These are phyloP conservation scores for Hibiscus tridactylites DNA, from an alignment of 345 rosid species.

Conservation along the genomic window DNA sequence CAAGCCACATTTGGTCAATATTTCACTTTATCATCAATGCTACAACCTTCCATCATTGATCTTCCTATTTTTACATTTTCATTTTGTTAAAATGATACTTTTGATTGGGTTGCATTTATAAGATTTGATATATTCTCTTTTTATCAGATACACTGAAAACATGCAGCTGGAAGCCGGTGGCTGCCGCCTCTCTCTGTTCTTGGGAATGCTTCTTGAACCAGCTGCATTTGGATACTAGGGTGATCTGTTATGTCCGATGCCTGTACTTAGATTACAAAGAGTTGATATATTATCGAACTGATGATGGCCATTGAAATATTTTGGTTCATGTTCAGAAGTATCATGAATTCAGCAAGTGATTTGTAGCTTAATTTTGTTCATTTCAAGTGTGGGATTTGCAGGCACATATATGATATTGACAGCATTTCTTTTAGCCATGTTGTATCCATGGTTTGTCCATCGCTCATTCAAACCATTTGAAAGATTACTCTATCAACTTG, in stretches of 20 bases:
- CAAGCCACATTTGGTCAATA: no score
- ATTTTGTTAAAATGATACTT: neutral
- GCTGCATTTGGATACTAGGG: neutral
- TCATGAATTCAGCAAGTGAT: neutral
- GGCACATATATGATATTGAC: neutral
- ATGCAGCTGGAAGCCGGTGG: neutral
- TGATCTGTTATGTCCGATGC: neutral
- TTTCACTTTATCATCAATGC: no score
- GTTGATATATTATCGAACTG: neutral
- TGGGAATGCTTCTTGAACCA: neutral
- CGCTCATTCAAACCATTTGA: neutral
- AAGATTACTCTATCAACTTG: no score
- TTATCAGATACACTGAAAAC: conserved; percentile 11
- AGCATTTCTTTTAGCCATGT: neutral
- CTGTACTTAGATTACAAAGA: neutral
- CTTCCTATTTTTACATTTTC: neutral
- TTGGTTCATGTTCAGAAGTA: conserved; percentile 4
- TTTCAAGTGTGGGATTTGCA: neutral
- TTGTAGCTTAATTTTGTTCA: neutral
- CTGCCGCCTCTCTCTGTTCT: conserved; percentile 1
- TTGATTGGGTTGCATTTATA: neutral
- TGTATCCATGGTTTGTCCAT: neutral
- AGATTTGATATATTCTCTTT: neutral
- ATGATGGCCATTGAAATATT: conserved; percentile 1
- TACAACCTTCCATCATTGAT: neutral